phyloP scores from a whole-genome alignment of 768 basidiomycete species.

The Coprinopsis sp. region DNA sequence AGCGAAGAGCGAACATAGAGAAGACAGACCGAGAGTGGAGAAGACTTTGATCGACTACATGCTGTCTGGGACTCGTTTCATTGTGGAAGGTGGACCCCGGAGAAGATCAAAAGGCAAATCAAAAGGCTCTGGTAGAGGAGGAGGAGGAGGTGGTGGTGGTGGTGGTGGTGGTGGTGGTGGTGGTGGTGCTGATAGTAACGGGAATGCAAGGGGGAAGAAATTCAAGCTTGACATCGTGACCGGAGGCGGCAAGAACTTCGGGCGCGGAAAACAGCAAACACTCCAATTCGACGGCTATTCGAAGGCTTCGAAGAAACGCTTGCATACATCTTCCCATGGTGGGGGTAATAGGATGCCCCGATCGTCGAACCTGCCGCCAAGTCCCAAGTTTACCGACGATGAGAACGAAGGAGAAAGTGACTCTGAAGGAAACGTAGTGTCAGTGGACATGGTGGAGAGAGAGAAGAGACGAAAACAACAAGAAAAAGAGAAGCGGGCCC shows the following conservation, averaged over 20 bases:
- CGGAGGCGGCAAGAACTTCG: constrained; percentile 28
- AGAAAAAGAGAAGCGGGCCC: constrained; percentile 24
- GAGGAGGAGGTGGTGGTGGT: not conserved
- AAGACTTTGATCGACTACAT: constrained; percentile 66
- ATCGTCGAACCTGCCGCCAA: not conserved
- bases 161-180: too few species aligned
- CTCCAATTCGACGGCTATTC: constrained; percentile 17
- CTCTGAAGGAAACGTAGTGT: not conserved
- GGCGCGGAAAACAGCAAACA: constrained; percentile 33
- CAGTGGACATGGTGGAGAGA: constrained; percentile 10
- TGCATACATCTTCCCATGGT: not conserved
- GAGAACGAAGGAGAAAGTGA: constrained; percentile 3
- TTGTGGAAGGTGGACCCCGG: constrained; percentile 14
- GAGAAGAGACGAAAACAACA: constrained; percentile 25
- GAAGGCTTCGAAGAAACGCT: not conserved
- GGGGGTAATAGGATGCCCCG: not conserved
- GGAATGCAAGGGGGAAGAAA: constrained; percentile 2
- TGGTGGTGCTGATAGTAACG: constrained; percentile 2
- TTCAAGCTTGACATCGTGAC: constrained; percentile 36
- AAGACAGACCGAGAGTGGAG: constrained; percentile 29
- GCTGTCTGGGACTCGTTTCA: constrained; percentile 43
- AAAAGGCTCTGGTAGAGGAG: constrained; percentile 14
- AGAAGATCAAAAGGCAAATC: constrained; percentile 1
- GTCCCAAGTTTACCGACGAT: not conserved
- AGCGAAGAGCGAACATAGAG: not conserved